Percentiles rank a stretch among this genome's conserved stretches.
phyloP scores from a whole-genome alignment of 805 yeast species.

The Suhomyces faveliae region DNA sequence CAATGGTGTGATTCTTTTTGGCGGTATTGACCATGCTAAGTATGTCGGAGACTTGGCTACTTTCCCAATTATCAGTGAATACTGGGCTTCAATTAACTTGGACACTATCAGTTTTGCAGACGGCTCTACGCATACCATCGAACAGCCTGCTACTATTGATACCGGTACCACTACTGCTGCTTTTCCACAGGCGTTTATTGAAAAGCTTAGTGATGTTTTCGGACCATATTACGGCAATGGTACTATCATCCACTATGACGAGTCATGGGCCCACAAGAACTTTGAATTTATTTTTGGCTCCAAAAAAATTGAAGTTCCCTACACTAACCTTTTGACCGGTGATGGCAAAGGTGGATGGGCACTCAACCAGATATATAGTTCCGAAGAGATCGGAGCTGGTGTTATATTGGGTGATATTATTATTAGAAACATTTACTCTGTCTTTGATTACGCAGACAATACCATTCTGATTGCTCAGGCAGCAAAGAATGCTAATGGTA shows the following conservation, averaged over 20 bases:
- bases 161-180: constrained; percentile 15
- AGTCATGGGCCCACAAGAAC: neutral
- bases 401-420: neutral
- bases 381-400: neutral
- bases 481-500: neutral
- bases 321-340: neutral
- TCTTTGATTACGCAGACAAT: neutral
- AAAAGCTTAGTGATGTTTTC: neutral
- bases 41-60: constrained; percentile 46
- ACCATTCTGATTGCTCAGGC: constrained; percentile 1
- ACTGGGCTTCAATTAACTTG: neutral
- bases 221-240: neutral
- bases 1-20: constrained; percentile 50
- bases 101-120: neutral
- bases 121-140: neutral
- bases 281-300: constrained; percentile 2
- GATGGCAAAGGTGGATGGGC: neutral
- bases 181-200: neutral
- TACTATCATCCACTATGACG: neutral
- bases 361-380: neutral
- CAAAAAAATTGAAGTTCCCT: constrained; percentile 4
- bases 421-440: neutral
- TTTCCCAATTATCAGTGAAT: constrained; percentile 21
- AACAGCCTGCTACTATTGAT: constrained; percentile 11
- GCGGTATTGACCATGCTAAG: constrained; percentile 68